phyloP scores from a whole-genome alignment of 1,139 yeast genomes.

The Zygoascus hellenicus region DNA sequence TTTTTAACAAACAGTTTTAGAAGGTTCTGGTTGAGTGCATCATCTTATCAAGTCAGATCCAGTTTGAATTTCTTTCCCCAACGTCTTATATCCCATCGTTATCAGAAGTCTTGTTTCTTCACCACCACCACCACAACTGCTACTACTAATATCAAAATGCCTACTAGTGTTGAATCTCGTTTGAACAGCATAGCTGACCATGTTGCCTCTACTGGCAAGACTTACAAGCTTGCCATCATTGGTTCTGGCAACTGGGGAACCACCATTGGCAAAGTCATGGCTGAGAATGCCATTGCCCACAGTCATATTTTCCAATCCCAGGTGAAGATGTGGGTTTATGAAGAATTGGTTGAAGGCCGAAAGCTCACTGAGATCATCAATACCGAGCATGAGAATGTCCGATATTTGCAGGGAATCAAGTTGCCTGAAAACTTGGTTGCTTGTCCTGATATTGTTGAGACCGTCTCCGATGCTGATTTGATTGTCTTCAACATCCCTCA shows the following conservation, averaged over 20 bases:
- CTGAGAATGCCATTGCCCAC: slow-evolving; percentile 72
- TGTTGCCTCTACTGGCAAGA: slow-evolving; percentile 9
- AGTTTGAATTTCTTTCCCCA: too few species aligned
- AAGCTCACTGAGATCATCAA: slow-evolving; percentile 83
- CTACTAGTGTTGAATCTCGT: slow-evolving; percentile 6
- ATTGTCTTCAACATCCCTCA: slow-evolving; percentile 90
- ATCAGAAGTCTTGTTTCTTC: too few species aligned
- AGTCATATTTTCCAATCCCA: slow-evolving; percentile 58
- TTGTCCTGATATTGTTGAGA: slow-evolving; percentile 68
- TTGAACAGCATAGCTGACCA: slow-evolving; percentile 6
- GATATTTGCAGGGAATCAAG: slow-evolving; percentile 67
- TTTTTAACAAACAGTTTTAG: too few species aligned
- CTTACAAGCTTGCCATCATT: slow-evolving; percentile 30
- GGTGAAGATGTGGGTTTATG: slow-evolving; percentile 94
- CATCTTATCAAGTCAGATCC: too few species aligned
- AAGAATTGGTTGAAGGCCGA: slow-evolving; percentile 61
- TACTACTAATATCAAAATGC: background rate
- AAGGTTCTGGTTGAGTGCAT: too few species aligned
- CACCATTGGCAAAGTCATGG: slow-evolving; percentile 87
- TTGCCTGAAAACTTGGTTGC: slow-evolving; percentile 80
- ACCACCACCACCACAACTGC: too few species aligned
- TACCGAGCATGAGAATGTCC: slow-evolving; percentile 76
- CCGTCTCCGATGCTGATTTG: slow-evolving; percentile 74
- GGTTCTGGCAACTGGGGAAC: slow-evolving; percentile 68
- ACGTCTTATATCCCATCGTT: too few species aligned